These are phyloP conservation scores for Tricholoma sp. DNA, from an alignment of 768 basidiomycete species.

Conservation along the genomic window DNA sequence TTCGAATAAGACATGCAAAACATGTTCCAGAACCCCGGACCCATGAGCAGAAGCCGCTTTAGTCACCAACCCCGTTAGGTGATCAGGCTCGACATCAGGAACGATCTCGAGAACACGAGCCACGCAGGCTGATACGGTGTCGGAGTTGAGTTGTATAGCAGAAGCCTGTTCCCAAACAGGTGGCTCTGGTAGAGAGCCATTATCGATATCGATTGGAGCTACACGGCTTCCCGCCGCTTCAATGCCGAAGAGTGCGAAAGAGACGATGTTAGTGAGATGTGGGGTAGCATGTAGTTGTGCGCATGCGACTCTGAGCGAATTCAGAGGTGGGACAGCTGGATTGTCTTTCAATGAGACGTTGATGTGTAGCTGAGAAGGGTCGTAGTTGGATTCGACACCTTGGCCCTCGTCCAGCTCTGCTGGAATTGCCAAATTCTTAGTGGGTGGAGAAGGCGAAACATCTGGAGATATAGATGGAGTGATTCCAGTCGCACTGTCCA, in stretches of 20 bases:
- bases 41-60: constrained; percentile 32
- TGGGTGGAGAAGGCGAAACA: too few species aligned
- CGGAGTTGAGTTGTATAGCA: neutral
- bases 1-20: constrained; percentile 61
- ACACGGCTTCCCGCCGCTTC: neutral
- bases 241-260: neutral
- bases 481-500: too few species aligned
- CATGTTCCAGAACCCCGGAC: constrained; percentile 42
- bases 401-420: too few species aligned
- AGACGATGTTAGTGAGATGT: neutral
- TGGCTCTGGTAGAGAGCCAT: too few species aligned
- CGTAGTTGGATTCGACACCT: neutral
- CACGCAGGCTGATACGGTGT: constrained; percentile 25
- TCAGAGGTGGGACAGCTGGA: neutral
- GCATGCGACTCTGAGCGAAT: neutral
- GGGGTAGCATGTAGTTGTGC: neutral
- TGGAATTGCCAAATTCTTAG: too few species aligned
- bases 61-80: constrained; percentile 45
- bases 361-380: neutral
- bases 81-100: constrained; percentile 60
- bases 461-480: too few species aligned
- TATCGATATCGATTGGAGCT: neutral
- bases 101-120: constrained; percentile 61
- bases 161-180: too few species aligned
- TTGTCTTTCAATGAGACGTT: too few species aligned